These are phyloP conservation scores for Theileria sp. DNA, from an alignment of 169 alveolate species.

Conservation along the genomic window DNA sequence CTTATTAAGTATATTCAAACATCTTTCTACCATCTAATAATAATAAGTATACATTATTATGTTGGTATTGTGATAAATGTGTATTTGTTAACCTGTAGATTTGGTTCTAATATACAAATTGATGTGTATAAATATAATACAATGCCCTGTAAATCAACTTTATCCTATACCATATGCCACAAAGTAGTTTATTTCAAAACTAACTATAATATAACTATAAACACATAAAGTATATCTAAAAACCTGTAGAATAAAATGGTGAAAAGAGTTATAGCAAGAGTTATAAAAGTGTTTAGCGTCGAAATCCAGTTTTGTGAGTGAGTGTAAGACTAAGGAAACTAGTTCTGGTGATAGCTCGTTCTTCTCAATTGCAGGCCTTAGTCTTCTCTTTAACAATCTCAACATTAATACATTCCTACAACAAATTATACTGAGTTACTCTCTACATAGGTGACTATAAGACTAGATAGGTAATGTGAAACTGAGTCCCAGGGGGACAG, in stretches of 20 bases:
- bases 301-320: constrained; percentile 76
- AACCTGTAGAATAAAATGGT: constrained; percentile 11
- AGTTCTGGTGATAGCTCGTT: constrained; percentile 62
- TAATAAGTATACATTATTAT: neutral
- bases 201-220: too few species aligned
- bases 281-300: constrained; percentile 44
- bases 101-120: constrained; percentile 47
- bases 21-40: constrained; percentile 61
- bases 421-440: neutral
- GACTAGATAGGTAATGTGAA: neutral
- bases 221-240: too few species aligned
- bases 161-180: constrained; percentile 6
- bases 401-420: constrained; percentile 59
- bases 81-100: constrained; percentile 6
- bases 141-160: constrained; percentile 71
- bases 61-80: constrained; percentile 13
- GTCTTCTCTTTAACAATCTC: constrained; percentile 50
- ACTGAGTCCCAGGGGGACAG: neutral
- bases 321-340: constrained; percentile 69
- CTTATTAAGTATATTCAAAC: constrained; percentile 56
- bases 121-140: constrained; percentile 68
- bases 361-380: constrained; percentile 57
- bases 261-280: constrained; percentile 16
- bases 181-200: too few species aligned
- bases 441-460: neutral